A percentile compares a stretch with the other conserved stretches of the same genome.
Evolutionary conservation across 83 land plant species (phyloP).

Genomic region (Picea mariana): DNA sequence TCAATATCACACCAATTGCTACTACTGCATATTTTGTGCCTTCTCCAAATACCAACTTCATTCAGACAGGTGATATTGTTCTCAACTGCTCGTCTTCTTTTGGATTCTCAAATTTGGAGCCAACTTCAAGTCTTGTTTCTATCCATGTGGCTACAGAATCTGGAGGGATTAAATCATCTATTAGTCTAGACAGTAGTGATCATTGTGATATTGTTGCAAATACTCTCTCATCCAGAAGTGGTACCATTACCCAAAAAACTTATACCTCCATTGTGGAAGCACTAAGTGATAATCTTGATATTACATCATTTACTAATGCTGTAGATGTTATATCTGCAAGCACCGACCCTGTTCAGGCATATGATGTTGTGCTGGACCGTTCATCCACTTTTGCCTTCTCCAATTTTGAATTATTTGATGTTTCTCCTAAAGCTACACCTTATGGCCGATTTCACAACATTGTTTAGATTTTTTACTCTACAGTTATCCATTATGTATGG

Average conservation of each 20-base stretch:
- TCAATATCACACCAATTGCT: background rate
- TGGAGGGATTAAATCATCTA: background rate
- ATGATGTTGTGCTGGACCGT: slow-evolving; percentile 2
- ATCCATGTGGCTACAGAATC: background rate
- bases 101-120: slow-evolving; percentile 8
- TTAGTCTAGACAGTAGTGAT: background rate
- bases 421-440: background rate
- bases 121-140: background rate
- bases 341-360: background rate
- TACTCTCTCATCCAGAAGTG: no score
- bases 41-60: background rate
- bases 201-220: background rate
- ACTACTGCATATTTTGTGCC: background rate
- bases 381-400: slow-evolving; percentile 15
- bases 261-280: background rate
- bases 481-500: slow-evolving; percentile 12
- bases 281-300: background rate
- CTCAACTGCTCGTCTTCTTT: slow-evolving; percentile 2
- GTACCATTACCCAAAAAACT: background rate
- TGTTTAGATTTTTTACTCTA: background rate
- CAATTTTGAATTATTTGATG: slow-evolving; percentile 1
- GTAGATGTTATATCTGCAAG: background rate
- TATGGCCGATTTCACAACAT: background rate
- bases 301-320: background rate
- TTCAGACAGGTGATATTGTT: slow-evolving; percentile 1